Percentiles rank a stretch among this genome's conserved stretches.
Conservation (phyloP, 352 stramenopile species). For the Nothophytophthora sp. region DNA sequence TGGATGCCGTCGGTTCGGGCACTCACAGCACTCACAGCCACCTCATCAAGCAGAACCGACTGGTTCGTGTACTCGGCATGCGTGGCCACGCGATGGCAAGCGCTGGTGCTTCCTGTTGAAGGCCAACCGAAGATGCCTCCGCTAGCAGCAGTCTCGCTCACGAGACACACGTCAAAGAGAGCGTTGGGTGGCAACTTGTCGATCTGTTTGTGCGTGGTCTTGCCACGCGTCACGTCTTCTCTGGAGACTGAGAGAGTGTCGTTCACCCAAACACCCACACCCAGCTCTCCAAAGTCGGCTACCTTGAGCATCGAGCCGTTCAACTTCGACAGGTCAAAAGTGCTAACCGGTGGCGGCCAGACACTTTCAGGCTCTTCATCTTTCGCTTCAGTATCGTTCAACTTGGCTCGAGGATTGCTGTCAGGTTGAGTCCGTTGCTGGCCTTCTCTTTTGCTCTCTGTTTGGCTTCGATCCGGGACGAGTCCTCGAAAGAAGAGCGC, state of each 20-base stretch:
- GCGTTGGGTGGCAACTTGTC: slow-evolving; percentile 63
- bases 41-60: slow-evolving; percentile 58
- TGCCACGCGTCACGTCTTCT: slow-evolving; percentile 59
- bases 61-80: slow-evolving; percentile 84
- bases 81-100: slow-evolving; percentile 56
- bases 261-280: slow-evolving; percentile 71
- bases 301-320: slow-evolving; percentile 53
- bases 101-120: slow-evolving; percentile 12
- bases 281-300: slow-evolving; percentile 54
- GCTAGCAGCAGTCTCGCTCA: slow-evolving; percentile 68
- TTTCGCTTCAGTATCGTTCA: neutral
- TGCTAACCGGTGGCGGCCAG: slow-evolving; percentile 54
- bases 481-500: slow-evolving; percentile 71
- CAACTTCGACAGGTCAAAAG: slow-evolving; percentile 41
- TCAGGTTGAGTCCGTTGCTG: no score
- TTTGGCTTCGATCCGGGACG: slow-evolving; percentile 31
- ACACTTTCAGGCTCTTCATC: slow-evolving; percentile 17
- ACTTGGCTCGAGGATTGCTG: neutral
- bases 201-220: slow-evolving; percentile 57
- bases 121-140: slow-evolving; percentile 66
- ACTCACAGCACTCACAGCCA: slow-evolving; percentile 36
- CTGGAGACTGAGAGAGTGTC: slow-evolving; percentile 70
- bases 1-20: slow-evolving; percentile 47
- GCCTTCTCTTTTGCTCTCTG: slow-evolving; percentile 10
- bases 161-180: slow-evolving; percentile 75